A percentile compares a stretch with the other conserved stretches of the same genome.
These are phyloP conservation scores for Xerocomus amazonicus DNA, from an alignment of 1,284 basidiomycete genomes.

Conservation along the genomic window DNA sequence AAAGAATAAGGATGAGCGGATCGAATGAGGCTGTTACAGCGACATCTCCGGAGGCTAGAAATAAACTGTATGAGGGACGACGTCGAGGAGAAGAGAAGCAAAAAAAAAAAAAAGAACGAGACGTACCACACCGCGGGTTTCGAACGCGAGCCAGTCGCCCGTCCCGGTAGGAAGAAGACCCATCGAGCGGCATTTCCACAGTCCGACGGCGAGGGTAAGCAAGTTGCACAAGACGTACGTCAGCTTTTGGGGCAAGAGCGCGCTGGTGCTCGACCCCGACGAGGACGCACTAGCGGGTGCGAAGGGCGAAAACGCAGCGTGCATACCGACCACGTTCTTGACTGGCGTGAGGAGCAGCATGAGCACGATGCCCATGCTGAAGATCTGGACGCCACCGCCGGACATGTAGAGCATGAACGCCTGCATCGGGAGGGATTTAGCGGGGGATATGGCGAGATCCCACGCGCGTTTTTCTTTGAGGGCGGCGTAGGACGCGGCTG, in stretches of 20 bases:
- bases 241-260: conserved; percentile 63
- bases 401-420: conserved; percentile 97
- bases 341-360: conserved; percentile 84
- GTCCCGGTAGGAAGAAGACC: conserved; percentile 84
- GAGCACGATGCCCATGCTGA: conserved; percentile 90
- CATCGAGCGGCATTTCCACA: conserved; percentile 91
- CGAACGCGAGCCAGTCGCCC: conserved; percentile 90
- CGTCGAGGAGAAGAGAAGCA: background rate
- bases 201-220: conserved; percentile 71
- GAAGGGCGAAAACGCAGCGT: conserved; percentile 67
- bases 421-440: conserved; percentile 90
- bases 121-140: conserved; percentile 70
- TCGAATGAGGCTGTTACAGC: conserved; percentile 6
- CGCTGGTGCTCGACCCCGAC: conserved; percentile 18
- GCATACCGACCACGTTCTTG: conserved; percentile 73
- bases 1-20: background rate
- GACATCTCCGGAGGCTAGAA: conserved; percentile 30
- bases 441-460: conserved; percentile 81
- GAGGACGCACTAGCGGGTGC: conserved; percentile 37
- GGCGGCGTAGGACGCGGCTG: conserved; percentile 51
- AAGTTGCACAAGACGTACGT: conserved; percentile 69
- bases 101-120: background rate
- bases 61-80: background rate
- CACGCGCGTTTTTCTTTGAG: conserved; percentile 83
- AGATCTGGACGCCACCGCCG: conserved; percentile 87